These are phyloP conservation scores for Udeniomyces megalosporus DNA, from an alignment of 768 basidiomycete species.

Conservation along the genomic window DNA sequence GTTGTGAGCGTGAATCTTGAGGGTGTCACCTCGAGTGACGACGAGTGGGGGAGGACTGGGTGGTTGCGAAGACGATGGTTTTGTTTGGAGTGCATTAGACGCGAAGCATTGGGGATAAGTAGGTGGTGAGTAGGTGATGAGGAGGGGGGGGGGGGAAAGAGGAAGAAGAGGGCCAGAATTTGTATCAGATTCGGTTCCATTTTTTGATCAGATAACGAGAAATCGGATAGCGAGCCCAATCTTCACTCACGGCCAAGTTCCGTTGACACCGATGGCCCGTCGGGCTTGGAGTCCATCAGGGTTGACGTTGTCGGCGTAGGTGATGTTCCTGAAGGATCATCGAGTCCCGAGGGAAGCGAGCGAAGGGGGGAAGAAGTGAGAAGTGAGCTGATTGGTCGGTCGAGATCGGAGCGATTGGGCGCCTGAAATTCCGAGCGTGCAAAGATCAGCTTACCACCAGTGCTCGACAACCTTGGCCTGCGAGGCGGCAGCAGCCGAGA, in stretches of 20 bases:
- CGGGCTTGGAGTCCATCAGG: constrained; percentile 59
- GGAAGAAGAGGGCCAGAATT: neutral
- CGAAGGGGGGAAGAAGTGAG: neutral
- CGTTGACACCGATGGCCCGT: constrained; percentile 71
- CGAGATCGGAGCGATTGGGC: neutral
- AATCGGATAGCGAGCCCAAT: neutral
- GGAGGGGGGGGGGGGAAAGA: neutral
- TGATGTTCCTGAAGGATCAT: constrained; percentile 47
- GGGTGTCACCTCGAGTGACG: constrained; percentile 50
- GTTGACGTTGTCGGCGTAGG: constrained; percentile 55
- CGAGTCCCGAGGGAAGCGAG: neutral
- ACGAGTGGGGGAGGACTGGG: constrained; percentile 55
- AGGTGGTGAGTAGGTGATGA: neutral
- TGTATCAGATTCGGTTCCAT: too few relatives aligned
- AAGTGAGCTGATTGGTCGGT: neutral
- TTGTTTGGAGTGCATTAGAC: neutral
- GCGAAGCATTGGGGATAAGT: neutral
- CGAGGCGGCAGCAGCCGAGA: constrained; percentile 4
- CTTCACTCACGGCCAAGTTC: constrained; percentile 71
- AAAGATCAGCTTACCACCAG: constrained; percentile 15
- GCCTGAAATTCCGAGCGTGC: neutral
- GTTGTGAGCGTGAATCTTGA: constrained; percentile 62
- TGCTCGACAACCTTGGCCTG: constrained; percentile 26
- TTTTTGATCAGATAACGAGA: neutral
- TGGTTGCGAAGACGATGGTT: neutral